Evolutionary conservation across 2,329 filamentous ascomycete species (phyloP), one percentile per base, ranked within the genome.

Genomic region (Colletotrichum lindemuthianum): DNA sequence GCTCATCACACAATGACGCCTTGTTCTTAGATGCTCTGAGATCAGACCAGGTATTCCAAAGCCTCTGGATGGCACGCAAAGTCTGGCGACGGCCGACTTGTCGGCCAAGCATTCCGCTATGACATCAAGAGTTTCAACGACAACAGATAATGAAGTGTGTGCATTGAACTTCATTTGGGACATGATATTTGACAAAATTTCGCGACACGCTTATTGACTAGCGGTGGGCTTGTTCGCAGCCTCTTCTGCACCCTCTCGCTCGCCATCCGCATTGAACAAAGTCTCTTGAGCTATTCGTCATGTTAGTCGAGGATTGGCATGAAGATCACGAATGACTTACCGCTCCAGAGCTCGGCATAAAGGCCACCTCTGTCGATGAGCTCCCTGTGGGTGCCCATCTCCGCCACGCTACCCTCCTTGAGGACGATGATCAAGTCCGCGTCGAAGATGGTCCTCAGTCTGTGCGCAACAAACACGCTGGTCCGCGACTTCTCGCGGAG

Each of bases 381-480:
- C 75, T 96, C 87, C 64, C 90, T 86, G 76, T 99, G 96, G 13
- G 92, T 97, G 12, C 96, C 96, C 76, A 87, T 88, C 79, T 98
- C 96, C 2, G 90, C 92, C n/a, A 98, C 93, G 12, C 82, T 82
- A 0, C 96, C 96, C 65, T 92, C 89, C 74, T 90, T 90, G 60
- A 98, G 80, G 41, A 98, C 96, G 71, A 98, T 94, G 70, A 98
- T 98, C 71, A 94, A 81, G 77, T 98, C 92, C 43, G 92, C 92
- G 72, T 98, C 96, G 72, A 92, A 97, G 69, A 99, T 97, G 0
- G 96, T 98, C 56, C 95, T 87, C 65, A 99, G 80, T 15, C 96
- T 87, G 77, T 98, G 96, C 7, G 96, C 96, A 6, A 99, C 91
- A 74, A 98, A 98, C 1, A 99, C 92, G 70, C 93, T 97, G 0